Conservation (phyloP, 75 land plant species). For the Pinus albicaulis region DNA sequence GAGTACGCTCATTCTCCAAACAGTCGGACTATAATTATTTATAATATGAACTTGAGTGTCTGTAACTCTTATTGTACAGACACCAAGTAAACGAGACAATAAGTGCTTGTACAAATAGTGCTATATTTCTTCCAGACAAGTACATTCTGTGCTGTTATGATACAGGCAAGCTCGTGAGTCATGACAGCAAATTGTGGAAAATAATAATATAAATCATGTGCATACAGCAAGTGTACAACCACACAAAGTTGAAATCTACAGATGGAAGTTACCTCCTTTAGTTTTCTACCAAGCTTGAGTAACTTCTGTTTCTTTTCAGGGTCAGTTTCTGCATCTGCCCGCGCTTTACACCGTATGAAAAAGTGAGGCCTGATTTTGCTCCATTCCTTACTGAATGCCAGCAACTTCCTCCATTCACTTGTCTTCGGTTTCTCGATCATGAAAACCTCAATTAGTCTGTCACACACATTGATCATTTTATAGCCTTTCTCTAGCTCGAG, state of each 20-base stretch:
- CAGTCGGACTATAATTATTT: no score
- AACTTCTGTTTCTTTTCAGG: slow-evolving; percentile 54
- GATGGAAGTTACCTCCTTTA: slow-evolving; percentile 68
- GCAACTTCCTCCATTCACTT: slow-evolving; percentile 79
- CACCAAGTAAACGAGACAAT: background rate
- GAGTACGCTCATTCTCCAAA: no score
- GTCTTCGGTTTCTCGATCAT: slow-evolving; percentile 72
- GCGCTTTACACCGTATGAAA: slow-evolving; percentile 49
- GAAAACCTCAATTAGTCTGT: slow-evolving; percentile 81
- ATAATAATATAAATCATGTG: no score
- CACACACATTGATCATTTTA: slow-evolving; percentile 73
- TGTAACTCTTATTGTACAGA: no score
- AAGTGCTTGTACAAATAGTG: background rate
- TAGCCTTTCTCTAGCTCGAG: slow-evolving; percentile 1
- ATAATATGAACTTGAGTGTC: no score
- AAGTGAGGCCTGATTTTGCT: slow-evolving; percentile 70
- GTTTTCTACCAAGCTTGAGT: slow-evolving; percentile 42
- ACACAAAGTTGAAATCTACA: no score
- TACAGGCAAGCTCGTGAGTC: no score
- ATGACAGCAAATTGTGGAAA: no score
- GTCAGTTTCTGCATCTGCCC: slow-evolving; percentile 60
- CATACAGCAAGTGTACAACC: no score
- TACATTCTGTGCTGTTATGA: background rate
- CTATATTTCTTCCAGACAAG: background rate
- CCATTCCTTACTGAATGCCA: slow-evolving; percentile 89